Conservation (phyloP, 1,139 yeast species). For the Diutina sp. region DNA sequence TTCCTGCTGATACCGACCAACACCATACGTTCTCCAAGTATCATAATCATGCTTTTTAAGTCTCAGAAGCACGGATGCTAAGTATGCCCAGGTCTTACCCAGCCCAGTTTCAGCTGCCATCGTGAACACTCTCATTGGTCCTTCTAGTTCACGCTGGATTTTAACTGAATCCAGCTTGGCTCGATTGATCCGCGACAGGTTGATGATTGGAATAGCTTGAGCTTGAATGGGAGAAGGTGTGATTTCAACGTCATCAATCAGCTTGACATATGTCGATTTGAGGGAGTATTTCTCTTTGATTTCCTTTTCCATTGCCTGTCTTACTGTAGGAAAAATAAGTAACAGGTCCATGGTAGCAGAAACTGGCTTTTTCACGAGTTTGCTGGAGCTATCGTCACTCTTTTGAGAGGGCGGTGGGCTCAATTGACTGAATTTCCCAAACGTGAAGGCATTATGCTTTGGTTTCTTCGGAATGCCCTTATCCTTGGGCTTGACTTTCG, state of each 20-base stretch:
- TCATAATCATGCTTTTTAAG: slow-evolving; percentile 42
- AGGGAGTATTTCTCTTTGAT: slow-evolving; percentile 36
- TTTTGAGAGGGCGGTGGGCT: neutral
- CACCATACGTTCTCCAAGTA: slow-evolving; percentile 12
- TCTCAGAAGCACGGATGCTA: slow-evolving; percentile 61
- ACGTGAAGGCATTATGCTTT: neutral
- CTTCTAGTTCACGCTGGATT: slow-evolving; percentile 12
- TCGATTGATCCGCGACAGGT: slow-evolving; percentile 16
- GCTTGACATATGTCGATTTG: slow-evolving; percentile 20
- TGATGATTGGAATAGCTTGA: slow-evolving; percentile 32
- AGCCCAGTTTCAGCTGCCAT: slow-evolving; percentile 95
- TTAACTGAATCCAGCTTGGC: slow-evolving; percentile 7
- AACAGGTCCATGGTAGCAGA: slow-evolving; percentile 53
- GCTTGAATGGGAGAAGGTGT: slow-evolving; percentile 33
- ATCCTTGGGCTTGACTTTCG: neutral
- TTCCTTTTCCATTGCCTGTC: slow-evolving; percentile 50
- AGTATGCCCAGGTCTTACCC: slow-evolving; percentile 89
- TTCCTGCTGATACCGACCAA: slow-evolving; percentile 18
- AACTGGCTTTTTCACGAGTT: neutral
- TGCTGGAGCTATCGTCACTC: neutral
- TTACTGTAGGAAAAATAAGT: slow-evolving; percentile 52
- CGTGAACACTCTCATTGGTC: slow-evolving; percentile 36
- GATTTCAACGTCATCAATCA: slow-evolving; percentile 18
- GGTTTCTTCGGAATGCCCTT: neutral
- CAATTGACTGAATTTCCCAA: neutral